Evolutionary conservation across 73 alveolate genomes (phyloP).

Genomic region (Tetrahymena borealis): DNA sequence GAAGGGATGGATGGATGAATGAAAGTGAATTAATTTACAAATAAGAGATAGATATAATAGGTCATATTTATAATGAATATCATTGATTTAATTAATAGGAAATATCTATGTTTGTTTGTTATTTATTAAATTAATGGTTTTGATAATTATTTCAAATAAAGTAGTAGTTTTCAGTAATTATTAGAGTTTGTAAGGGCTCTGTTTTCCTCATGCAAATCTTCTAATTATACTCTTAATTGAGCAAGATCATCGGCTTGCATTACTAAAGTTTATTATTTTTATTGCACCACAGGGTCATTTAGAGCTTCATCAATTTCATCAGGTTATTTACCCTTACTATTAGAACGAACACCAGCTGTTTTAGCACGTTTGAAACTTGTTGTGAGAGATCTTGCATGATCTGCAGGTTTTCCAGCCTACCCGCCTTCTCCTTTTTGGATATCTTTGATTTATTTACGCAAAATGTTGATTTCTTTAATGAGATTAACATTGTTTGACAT

Average conservation of each 20-base stretch:
- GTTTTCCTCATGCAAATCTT: background rate
- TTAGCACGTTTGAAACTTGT: background rate
- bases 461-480: conserved; percentile 66
- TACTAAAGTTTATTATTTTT: background rate
- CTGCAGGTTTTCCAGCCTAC: background rate
- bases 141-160: background rate
- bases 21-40: no score
- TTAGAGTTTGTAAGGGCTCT: background rate
- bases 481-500: conserved; percentile 81
- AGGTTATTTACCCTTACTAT: background rate
- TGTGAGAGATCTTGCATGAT: background rate
- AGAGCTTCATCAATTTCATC: background rate
- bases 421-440: conserved; percentile 19
- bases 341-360: background rate
- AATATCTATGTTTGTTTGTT: no score
- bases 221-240: background rate
- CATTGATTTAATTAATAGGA: no score
- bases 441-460: conserved; percentile 73
- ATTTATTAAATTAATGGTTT: no score
- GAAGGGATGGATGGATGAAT: background rate
- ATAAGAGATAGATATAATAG: no score
- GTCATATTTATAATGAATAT: no score
- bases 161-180: background rate
- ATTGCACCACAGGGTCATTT: background rate
- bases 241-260: background rate